phyloP scores from a whole-genome alignment of 2,329 filamentous ascomycete species.

The Sarocladiaceae sp. region DNA sequence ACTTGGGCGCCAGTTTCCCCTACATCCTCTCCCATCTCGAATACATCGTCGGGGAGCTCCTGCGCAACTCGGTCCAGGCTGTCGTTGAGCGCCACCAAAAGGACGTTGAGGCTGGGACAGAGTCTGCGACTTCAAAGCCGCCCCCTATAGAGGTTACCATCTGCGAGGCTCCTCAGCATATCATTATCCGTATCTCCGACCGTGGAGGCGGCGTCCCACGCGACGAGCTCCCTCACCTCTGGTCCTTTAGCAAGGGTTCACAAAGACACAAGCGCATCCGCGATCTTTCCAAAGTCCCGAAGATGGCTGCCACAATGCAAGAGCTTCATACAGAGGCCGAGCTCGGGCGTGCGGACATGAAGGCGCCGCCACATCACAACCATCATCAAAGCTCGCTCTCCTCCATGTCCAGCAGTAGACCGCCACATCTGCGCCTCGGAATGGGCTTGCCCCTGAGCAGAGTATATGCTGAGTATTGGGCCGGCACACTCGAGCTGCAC shows the following conservation, averaged over 20 bases:
- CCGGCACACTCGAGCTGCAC: constrained; percentile 82
- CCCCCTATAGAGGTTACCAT: constrained; percentile 91
- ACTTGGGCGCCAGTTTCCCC: constrained; percentile 85
- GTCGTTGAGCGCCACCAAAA: constrained; percentile 68
- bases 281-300: constrained; percentile 80
- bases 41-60: constrained; percentile 92
- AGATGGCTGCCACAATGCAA: constrained; percentile 88
- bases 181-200: constrained; percentile 94
- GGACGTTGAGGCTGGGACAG: constrained; percentile 14
- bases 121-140: constrained; percentile 34
- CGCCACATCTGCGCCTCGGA: constrained; percentile 79
- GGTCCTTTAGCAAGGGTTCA: constrained; percentile 95
- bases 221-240: constrained; percentile 80
- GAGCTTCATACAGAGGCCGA: constrained; percentile 58
- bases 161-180: constrained; percentile 88
- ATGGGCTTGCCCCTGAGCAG: constrained; percentile 91
- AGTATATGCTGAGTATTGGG: constrained; percentile 98
- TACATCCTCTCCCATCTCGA: constrained; percentile 95
- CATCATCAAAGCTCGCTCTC: constrained; percentile 60
- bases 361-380: constrained; percentile 30
- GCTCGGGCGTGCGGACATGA: constrained; percentile 33
- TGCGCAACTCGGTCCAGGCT: constrained; percentile 92
- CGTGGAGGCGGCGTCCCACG: constrained; percentile 86
- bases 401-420: constrained; percentile 65
- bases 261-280: constrained; percentile 69